These are phyloP conservation scores for Boeremia lycopersici DNA, from an alignment of 2,329 filamentous ascomycete species.

Conservation along the genomic window DNA sequence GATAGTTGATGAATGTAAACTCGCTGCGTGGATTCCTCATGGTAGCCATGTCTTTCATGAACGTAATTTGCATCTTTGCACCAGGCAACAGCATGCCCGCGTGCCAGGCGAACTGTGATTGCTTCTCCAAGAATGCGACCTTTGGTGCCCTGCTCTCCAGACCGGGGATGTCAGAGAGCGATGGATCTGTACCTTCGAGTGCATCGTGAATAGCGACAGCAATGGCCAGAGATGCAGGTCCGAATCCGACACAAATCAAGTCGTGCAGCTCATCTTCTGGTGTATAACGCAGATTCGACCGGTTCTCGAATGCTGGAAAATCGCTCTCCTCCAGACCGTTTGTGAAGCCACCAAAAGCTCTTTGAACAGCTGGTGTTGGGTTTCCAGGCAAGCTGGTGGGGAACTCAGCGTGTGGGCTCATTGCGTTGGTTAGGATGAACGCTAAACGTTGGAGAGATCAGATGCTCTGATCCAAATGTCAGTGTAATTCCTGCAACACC, in stretches of 20 bases:
- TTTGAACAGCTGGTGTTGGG: constrained; percentile 28
- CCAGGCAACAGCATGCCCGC: constrained; percentile 93
- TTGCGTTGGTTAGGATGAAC: constrained; percentile 16
- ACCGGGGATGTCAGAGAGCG: constrained; percentile 38
- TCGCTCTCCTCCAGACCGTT: constrained; percentile 36
- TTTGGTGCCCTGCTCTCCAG: constrained; percentile 61
- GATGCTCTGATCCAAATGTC: constrained; percentile 2
- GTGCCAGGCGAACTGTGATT: constrained; percentile 86
- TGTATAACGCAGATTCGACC: constrained; percentile 59
- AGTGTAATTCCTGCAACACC: not conserved
- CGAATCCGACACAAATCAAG: constrained; percentile 89
- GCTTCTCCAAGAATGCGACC: constrained; percentile 87
- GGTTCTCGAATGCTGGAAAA: constrained; percentile 37
- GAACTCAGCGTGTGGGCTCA: constrained; percentile 46
- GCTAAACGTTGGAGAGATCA: not conserved
- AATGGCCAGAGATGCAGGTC: constrained; percentile 86
- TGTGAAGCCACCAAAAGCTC: constrained; percentile 38
- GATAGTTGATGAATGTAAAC: constrained; percentile 96
- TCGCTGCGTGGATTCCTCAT: constrained; percentile 84
- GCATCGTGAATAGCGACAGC: constrained; percentile 87
- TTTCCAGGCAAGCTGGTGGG: constrained; percentile 23
- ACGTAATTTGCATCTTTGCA: constrained; percentile 96
- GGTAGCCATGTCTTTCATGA: constrained; percentile 93
- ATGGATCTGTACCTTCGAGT: constrained; percentile 49
- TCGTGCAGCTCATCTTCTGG: constrained; percentile 73